phyloP scores from a whole-genome alignment of 139 green algal species.

The Closterium sp. region DNA sequence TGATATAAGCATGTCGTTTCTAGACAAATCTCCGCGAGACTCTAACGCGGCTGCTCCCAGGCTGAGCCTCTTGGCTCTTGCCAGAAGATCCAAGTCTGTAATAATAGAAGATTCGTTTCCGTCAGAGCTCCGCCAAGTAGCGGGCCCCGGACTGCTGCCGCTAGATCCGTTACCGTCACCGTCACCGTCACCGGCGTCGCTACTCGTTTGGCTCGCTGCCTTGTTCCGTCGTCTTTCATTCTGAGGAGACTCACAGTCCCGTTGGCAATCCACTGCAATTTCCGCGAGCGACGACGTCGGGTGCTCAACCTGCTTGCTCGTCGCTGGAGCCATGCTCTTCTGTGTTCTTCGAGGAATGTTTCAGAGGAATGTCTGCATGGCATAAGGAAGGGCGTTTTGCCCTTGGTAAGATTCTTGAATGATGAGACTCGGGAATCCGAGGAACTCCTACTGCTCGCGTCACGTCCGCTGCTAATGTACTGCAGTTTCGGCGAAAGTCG shows the following conservation, averaged over 20 bases:
- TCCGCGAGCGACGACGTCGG: not conserved
- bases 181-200: not conserved
- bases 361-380: not conserved
- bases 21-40: not conserved
- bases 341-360: too few species aligned
- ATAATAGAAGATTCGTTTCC: not conserved
- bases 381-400: not conserved
- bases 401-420: too few species aligned
- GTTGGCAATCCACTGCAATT: not conserved
- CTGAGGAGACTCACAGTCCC: not conserved
- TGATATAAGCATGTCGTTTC: not conserved
- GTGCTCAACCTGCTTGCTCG: not conserved
- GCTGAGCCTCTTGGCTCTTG: not conserved
- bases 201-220: not conserved
- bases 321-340: not conserved
- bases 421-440: too few species aligned
- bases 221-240: not conserved
- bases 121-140: not conserved
- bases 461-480: not conserved
- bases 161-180: not conserved
- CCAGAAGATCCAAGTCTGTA: not conserved
- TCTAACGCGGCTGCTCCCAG: not conserved
- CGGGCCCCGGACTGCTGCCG: not conserved
- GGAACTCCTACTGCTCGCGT: not conserved
- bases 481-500: not conserved